Evolutionary conservation across 2,329 filamentous ascomycete species (phyloP).

Genomic region (Calcarisporium arbuscula): DNA sequence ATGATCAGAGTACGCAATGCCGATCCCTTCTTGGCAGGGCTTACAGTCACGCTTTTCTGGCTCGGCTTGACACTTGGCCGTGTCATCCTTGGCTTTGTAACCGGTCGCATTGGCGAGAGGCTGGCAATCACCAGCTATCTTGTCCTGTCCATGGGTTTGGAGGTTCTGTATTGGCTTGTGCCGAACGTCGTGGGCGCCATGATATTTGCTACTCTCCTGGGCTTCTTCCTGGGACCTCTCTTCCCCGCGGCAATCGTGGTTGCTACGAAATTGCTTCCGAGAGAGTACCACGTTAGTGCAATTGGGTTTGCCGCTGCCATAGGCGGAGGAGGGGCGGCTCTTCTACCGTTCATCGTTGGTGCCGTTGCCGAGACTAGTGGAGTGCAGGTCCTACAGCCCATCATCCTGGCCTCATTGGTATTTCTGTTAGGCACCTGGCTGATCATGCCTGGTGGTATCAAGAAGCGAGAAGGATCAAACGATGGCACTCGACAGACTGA

Average conservation of each 20-base stretch:
- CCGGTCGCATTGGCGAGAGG: slow-evolving; percentile 67
- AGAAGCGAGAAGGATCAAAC: background rate
- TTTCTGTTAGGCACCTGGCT: slow-evolving; percentile 40
- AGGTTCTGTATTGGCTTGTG: slow-evolving; percentile 76
- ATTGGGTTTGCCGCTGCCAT: slow-evolving; percentile 78
- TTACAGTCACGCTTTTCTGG: slow-evolving; percentile 79
- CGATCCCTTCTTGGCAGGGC: slow-evolving; percentile 62
- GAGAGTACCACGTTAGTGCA: slow-evolving; percentile 67
- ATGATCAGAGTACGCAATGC: slow-evolving; percentile 74
- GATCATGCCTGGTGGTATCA: slow-evolving; percentile 29
- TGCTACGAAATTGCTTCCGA: slow-evolving; percentile 67
- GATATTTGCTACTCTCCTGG: slow-evolving; percentile 63
- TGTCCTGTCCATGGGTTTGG: slow-evolving; percentile 52
- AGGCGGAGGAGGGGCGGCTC: slow-evolving; percentile 65
- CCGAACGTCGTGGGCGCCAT: slow-evolving; percentile 69
- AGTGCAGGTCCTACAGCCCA: slow-evolving; percentile 48
- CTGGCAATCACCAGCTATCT: slow-evolving; percentile 59
- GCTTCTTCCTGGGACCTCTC: slow-evolving; percentile 74
- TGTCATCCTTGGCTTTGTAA: slow-evolving; percentile 68
- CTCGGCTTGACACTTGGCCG: slow-evolving; percentile 71
- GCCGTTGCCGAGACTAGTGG: slow-evolving; percentile 56
- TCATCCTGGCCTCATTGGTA: slow-evolving; percentile 42
- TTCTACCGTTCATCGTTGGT: slow-evolving; percentile 61
- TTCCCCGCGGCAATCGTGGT: slow-evolving; percentile 71
- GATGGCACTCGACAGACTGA: no score